Evolutionary conservation across 1,139 yeast species (phyloP).

Genomic region (Taphrina sp.): DNA sequence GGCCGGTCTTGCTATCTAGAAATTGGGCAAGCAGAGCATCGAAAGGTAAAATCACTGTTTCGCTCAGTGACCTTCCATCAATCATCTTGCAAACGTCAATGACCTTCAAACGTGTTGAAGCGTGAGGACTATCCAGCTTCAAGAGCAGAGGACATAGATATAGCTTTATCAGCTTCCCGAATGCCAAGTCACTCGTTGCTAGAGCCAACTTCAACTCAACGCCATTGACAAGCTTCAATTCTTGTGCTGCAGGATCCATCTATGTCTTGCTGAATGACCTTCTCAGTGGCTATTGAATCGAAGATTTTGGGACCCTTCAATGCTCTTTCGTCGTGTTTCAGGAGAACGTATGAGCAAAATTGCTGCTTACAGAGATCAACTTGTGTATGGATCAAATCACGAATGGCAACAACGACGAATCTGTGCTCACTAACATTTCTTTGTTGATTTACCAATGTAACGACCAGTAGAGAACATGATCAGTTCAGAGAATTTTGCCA

Average conservation of each 20-base stretch:
- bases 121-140: slow-evolving; percentile 71
- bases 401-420: no score
- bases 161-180: slow-evolving; percentile 58
- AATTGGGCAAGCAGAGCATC: slow-evolving; percentile 63
- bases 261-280: no score
- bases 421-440: no score
- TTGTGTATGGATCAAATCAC: no score
- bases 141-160: slow-evolving; percentile 76
- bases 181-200: slow-evolving; percentile 65
- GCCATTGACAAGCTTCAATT: slow-evolving; percentile 15
- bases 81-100: slow-evolving; percentile 45
- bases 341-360: no score
- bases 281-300: no score
- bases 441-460: no score
- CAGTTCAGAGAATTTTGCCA: no score
- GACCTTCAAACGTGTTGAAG: slow-evolving; percentile 66
- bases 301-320: no score
- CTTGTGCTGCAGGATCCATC: not conserved
- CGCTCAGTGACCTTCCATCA: slow-evolving; percentile 58
- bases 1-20: slow-evolving; percentile 51
- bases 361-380: no score
- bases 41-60: slow-evolving; percentile 58
- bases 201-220: slow-evolving; percentile 84
- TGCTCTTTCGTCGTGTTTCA: no score
- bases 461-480: no score